Base-by-base conservation (phyloP, 2,329 filamentous ascomycete genomes). In the Penicillium sp. region DNA sequence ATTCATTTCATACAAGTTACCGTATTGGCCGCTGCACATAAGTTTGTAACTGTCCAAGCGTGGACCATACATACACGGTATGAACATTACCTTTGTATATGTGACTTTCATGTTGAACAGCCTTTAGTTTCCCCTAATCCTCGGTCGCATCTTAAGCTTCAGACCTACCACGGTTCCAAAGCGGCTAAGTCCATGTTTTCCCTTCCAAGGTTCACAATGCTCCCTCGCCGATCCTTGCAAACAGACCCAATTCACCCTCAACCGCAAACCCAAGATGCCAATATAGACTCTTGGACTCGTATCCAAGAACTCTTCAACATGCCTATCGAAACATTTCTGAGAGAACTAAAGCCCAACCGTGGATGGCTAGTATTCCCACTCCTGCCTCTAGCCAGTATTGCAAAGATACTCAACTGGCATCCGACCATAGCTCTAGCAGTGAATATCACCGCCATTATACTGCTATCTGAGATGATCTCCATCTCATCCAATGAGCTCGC, bases 401-500 rank as follows among this genome's bases (percentile, higher is more conserved):
- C 56, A 10, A 55, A 47, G 26, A 34, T 58, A 19, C 49, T 56
- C 19, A 41, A 58, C 19, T 58, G 53, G 56, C 48, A 52, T 32
- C 16, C 53, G 19, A 35, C 27, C 10, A 52, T 58, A 14, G 36
- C 56, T 32, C 47, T 58, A 30, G 45, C 49, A 4, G 53, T 58
- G 11, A 58, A 58, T 13, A 51, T 58, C 34, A 44, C 45, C 18
- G 48, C 48, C 5, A 56, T 58, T 18, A 39, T 58, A 2, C 52
- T 56, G 11, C 34, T 56, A 8, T 58, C 56, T 2, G 48, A 58
- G 29, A 13, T 38, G 4, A 58, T 58, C 26, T 56, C 56, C n/a
- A 36, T 43, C 14, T 47, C 56, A 13, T 49, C 47, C 3, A 53
- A 56, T 30, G 53, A 53, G 10, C 53, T 58, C 14, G 35, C 53